These are phyloP conservation scores for Colletotrichum tanaceti DNA, from an alignment of 2,329 filamentous ascomycete species.

Conservation along the genomic window DNA sequence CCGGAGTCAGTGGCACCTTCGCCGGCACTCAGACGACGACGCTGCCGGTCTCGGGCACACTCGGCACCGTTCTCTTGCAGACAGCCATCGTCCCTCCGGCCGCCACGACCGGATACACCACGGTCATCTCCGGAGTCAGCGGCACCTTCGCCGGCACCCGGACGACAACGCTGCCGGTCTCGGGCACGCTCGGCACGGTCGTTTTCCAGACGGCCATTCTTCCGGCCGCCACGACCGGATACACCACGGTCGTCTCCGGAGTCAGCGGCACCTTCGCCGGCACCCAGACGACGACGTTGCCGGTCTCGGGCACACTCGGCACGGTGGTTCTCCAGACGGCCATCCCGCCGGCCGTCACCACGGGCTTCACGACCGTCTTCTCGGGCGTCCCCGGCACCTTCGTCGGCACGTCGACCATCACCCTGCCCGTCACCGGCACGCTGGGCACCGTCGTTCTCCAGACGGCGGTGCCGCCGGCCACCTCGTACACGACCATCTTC, in stretches of 20 bases:
- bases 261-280: constrained; percentile 13
- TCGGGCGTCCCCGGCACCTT: background rate
- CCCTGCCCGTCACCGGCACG: background rate
- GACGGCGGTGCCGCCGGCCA: constrained; percentile 9
- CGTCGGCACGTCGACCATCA: background rate
- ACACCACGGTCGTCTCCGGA: constrained; percentile 6
- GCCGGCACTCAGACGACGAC: no score
- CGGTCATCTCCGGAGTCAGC: no score
- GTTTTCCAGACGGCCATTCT: no score
- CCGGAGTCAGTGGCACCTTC: no score
- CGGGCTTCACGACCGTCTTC: background rate
- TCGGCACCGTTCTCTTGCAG: no score
- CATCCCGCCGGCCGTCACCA: background rate
- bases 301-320: constrained; percentile 1
- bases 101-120: no score
- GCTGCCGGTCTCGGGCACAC: no score
- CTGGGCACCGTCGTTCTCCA: constrained; percentile 14
- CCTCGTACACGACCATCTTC: background rate
- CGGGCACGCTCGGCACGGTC: no score
- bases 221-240: constrained; percentile 1
- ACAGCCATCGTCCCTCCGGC: no score
- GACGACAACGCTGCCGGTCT: no score
- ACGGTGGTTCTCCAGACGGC: constrained; percentile 8
- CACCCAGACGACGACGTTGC: constrained; percentile 5
- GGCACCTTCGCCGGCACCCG: no score